Conservation (phyloP, 768 basidiomycete species). For the Xerocomellus amylosporus region DNA sequence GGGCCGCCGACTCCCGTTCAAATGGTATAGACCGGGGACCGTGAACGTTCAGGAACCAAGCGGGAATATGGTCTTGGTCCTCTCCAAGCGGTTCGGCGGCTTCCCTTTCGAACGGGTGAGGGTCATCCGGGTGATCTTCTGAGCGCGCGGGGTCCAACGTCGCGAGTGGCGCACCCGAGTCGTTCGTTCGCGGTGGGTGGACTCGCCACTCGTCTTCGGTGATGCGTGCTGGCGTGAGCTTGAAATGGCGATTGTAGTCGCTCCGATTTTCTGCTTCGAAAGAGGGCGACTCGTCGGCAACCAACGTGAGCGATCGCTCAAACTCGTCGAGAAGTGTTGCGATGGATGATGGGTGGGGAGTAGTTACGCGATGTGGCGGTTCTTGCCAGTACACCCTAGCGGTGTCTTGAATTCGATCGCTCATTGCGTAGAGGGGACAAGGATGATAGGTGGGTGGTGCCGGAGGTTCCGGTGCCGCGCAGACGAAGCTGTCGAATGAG, state of each 20-base stretch:
- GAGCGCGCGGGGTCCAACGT: neutral
- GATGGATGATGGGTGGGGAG: neutral
- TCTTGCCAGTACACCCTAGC: neutral
- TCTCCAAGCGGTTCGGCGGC: neutral
- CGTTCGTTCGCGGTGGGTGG: neutral
- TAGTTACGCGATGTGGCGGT: neutral
- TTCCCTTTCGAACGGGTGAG: neutral
- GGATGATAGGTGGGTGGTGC: neutral
- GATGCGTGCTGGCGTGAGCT: neutral
- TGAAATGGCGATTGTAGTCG: neutral
- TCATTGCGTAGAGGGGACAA: neutral
- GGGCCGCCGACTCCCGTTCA: neutral
- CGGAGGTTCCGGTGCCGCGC: neutral
- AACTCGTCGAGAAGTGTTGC: slow-evolving; percentile 6
- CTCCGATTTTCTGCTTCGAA: neutral
- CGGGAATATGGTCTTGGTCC: neutral
- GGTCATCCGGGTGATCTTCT: too few relatives aligned
- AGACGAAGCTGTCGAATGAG: neutral
- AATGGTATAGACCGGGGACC: neutral
- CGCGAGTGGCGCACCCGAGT: neutral
- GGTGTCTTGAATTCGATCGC: neutral
- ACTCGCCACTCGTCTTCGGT: neutral
- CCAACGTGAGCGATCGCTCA: slow-evolving; percentile 6
- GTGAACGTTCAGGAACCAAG: neutral
- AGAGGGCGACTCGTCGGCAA: neutral